Evolutionary conservation across 2,329 filamentous ascomycete genomes (phyloP), one percentile per base, ranked within the genome.

Genomic region (Botrytis hyacinthi): DNA sequence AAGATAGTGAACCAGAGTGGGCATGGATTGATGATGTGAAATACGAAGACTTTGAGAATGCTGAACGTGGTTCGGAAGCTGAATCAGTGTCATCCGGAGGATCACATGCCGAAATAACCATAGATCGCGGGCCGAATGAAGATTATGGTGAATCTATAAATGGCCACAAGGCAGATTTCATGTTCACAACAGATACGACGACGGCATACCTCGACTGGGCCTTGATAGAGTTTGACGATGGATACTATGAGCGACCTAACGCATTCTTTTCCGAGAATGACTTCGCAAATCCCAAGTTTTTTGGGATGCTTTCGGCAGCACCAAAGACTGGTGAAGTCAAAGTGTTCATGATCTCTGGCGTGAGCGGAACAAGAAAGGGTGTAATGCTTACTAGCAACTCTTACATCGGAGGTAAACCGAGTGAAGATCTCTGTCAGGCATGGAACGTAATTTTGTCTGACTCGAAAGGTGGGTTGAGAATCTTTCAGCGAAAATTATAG

Each of bases 81-180:
- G 51, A 29, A 18, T 54, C 51, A 54, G 51, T 54, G 6, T n/a
- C n/a, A 29, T 54, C 51, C n/a, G 26, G 12, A 18, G 5, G n/a
- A 54, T 54, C 26, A 16, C 12, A 54, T 54, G 2, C n/a, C 2
- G 8, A 54, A 29, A 3, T 9, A 57, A 57, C 51, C n/a, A 29
- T 57, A 0, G n/a, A 29, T 18, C n/a, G 18, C 14, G 14, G 1
- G 14, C 7, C 16, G 14, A 57, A 0, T 29, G 16, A 29, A 18
- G 3, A 29, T 4, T 32, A 2, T 29, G 51, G 51, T 32, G 51
- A 29, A 57, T 57, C 51, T 32, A 9, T 29, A 57, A 57, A 18
- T 4, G 51, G 51, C n/a, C 51, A 18, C 14, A 57, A 57, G 51
- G 51, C 3, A 18, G 51, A 57, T 57, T 1, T 6, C 3, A 1